Evolutionary conservation across 2,329 filamentous ascomycete genomes (phyloP).

Genomic region (Leptodontidium sp.): DNA sequence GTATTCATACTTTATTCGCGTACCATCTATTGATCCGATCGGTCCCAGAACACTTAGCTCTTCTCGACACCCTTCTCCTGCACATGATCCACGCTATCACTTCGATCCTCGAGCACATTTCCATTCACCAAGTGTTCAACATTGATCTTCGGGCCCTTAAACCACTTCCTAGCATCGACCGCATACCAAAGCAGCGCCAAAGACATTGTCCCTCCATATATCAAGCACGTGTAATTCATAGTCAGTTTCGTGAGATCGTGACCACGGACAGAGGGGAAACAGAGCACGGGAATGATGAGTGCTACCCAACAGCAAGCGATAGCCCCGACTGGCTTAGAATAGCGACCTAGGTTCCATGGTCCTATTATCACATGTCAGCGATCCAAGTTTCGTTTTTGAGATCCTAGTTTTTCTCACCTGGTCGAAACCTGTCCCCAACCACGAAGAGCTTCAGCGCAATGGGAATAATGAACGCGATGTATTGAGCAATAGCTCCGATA

Average conservation of each 20-base stretch:
- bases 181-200: constrained; percentile 68
- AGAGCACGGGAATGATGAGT: constrained; percentile 74
- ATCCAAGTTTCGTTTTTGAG: background rate
- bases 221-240: constrained; percentile 76
- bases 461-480: constrained; percentile 66
- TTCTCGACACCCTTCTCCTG: background rate
- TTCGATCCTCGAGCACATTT: constrained; percentile 5
- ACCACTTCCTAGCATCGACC: constrained; percentile 71
- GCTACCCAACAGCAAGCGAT: constrained; percentile 66
- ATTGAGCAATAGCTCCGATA: constrained; percentile 74
- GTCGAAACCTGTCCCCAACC: constrained; percentile 68
- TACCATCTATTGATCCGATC: background rate
- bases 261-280: constrained; percentile 66
- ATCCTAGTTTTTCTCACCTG: background rate
- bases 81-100: background rate
- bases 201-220: constrained; percentile 71
- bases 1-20: background rate
- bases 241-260: constrained; percentile 55
- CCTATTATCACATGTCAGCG: constrained; percentile 26
- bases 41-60: background rate
- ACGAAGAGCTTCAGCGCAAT: constrained; percentile 66
- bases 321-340: constrained; percentile 63
- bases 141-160: constrained; percentile 75
- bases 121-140: constrained; percentile 52
- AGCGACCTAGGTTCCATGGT: constrained; percentile 72